A percentile compares a stretch with the other conserved stretches of the same genome.
These are phyloP conservation scores for Ampelocalamus luodianensis DNA, from an alignment of 176 grass and related monocot species.

Conservation along the genomic window DNA sequence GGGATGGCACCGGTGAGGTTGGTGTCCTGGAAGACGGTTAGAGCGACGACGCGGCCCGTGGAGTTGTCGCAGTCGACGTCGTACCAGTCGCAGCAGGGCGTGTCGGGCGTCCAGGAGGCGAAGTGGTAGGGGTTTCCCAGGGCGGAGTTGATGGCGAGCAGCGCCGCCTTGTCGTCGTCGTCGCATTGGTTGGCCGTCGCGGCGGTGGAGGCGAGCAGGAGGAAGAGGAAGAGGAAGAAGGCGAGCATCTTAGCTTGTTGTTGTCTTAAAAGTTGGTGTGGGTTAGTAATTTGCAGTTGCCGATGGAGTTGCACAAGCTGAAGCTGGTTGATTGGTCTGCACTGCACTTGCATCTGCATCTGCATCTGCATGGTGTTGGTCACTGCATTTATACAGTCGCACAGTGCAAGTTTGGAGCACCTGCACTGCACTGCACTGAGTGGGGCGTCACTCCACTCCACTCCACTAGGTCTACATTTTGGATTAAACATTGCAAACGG, in stretches of 20 bases:
- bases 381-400: neutral
- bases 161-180: slow-evolving; percentile 47
- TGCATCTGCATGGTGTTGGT: too few species aligned
- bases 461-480: neutral
- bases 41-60: slow-evolving; percentile 49
- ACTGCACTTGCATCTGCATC: too few species aligned
- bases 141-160: slow-evolving; percentile 53
- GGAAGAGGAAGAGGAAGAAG: too few species aligned
- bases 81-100: slow-evolving; percentile 62
- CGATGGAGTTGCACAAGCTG: too few species aligned
- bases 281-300: too few species aligned
- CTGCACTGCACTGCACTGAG: too few species aligned
- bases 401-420: slow-evolving; percentile 39
- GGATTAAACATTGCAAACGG: neutral
- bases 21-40: slow-evolving; percentile 48
- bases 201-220: too few species aligned
- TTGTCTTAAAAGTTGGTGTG: too few species aligned
- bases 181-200: slow-evolving; percentile 27
- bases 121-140: slow-evolving; percentile 56
- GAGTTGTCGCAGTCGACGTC: slow-evolving; percentile 49
- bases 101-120: slow-evolving; percentile 47
- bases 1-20: slow-evolving; percentile 59
- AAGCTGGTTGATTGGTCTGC: too few species aligned
- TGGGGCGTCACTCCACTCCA: neutral
- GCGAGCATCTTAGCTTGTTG: too few species aligned